phyloP scores from a whole-genome alignment of 176 grass and related monocot genomes.

The Elymus sibiricus region DNA sequence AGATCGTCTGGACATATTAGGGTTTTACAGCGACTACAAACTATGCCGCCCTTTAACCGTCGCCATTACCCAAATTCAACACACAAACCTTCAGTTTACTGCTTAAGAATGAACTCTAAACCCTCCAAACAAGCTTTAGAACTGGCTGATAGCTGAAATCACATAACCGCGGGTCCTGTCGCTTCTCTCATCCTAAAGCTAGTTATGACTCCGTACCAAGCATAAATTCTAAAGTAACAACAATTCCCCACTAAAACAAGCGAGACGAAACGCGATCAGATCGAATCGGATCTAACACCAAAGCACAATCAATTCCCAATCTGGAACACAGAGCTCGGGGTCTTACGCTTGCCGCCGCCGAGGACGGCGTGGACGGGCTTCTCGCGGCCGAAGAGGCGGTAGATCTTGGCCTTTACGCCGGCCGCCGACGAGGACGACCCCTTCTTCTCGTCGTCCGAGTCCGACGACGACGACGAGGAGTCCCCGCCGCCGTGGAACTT shows the following conservation, averaged over 20 bases:
- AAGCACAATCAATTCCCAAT: background rate
- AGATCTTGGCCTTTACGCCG: conserved; percentile 60
- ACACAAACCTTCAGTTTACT: background rate
- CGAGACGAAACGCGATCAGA: background rate
- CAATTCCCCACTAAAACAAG: background rate
- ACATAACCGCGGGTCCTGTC: background rate
- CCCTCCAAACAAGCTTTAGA: background rate
- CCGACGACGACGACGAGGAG: conserved; percentile 68
- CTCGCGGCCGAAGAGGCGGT: conserved; percentile 65
- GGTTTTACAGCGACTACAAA: conserved; percentile 20
- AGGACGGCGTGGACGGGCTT: conserved; percentile 58
- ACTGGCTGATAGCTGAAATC: background rate
- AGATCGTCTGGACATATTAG: conserved; percentile 11
- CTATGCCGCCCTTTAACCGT: background rate
- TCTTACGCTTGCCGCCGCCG: conserved; percentile 56
- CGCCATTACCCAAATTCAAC: background rate
- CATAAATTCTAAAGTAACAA: background rate
- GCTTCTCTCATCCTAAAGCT: background rate
- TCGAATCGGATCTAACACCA: conserved; percentile 28
- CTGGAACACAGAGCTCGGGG: background rate
- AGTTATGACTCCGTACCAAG: background rate
- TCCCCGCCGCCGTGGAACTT: conserved; percentile 52
- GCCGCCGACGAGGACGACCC: conserved; percentile 31
- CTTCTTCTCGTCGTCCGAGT: conserved; percentile 64
- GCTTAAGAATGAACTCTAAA: background rate